Conservation (phyloP, 2,329 filamentous ascomycete species). For the Zalaria sp. region DNA sequence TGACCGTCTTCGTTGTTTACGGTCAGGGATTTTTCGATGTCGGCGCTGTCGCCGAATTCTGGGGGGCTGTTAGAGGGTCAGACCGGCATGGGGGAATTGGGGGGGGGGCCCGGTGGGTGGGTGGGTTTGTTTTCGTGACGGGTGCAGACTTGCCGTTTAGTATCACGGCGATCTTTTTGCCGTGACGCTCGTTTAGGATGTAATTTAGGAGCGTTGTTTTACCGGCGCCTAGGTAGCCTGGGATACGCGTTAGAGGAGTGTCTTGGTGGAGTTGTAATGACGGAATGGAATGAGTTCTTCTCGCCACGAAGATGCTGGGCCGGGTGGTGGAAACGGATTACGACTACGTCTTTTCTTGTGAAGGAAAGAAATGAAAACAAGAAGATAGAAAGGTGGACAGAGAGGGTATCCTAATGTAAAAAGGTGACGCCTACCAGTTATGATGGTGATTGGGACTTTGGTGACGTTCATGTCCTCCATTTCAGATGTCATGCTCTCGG, state of each 20-base stretch:
- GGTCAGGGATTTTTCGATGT: constrained; percentile 92
- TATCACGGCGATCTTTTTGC: constrained; percentile 96
- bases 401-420: neutral
- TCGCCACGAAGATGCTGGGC: neutral
- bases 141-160: constrained; percentile 54
- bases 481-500: constrained; percentile 18
- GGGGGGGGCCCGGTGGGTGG: no score
- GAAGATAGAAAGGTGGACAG: constrained; percentile 1
- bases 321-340: neutral
- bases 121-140: neutral
- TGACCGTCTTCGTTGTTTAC: constrained; percentile 65
- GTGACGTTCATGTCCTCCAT: constrained; percentile 36
- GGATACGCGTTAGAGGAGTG: neutral
- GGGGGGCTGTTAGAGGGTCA: constrained; percentile 3
- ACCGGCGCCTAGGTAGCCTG: constrained; percentile 86
- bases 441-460: constrained; percentile 74
- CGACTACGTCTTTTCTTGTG: no score
- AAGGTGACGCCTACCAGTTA: constrained; percentile 45
- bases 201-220: constrained; percentile 95
- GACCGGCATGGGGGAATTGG: neutral
- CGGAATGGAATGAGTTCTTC: neutral
- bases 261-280: neutral
- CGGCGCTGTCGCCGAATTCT: constrained; percentile 43
- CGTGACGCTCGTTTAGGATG: constrained; percentile 86
- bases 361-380: neutral